A percentile compares a stretch with the other conserved stretches of the same genome.
phyloP scores from a whole-genome alignment of 2,329 filamentous ascomycete species.

The Ophiostoma angusticollis region DNA sequence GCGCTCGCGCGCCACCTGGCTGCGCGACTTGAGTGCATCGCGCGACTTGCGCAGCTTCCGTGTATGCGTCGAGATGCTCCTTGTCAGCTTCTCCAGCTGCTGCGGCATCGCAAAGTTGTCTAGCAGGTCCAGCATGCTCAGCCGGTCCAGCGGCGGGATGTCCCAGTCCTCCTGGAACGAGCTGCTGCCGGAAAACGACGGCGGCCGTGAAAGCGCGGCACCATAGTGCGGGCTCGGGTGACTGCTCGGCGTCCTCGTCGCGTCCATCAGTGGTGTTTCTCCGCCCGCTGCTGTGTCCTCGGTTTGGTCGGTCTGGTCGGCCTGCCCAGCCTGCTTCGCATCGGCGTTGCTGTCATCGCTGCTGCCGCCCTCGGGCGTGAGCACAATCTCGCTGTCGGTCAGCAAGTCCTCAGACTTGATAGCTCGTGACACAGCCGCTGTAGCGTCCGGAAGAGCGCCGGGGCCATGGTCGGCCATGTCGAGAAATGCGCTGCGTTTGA shows the following conservation, averaged over 20 bases:
- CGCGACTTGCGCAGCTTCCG: slow-evolving; percentile 74
- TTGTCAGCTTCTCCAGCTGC: slow-evolving; percentile 82
- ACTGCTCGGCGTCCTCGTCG: slow-evolving; percentile 20
- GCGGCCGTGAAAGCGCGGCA: slow-evolving; percentile 54
- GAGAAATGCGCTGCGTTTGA: slow-evolving; percentile 24
- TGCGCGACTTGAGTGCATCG: slow-evolving; percentile 63
- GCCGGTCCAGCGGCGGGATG: slow-evolving; percentile 75
- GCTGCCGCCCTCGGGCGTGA: slow-evolving; percentile 30
- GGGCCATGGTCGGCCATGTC: slow-evolving; percentile 31
- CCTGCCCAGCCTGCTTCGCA: too few species aligned
- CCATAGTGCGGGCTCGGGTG: slow-evolving; percentile 6
- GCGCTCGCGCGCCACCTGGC: slow-evolving; percentile 68
- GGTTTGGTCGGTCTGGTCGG: too few species aligned
- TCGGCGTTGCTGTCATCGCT: slow-evolving; percentile 1
- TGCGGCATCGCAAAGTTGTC: slow-evolving; percentile 88
- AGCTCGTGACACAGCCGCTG: not conserved
- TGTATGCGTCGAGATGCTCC: slow-evolving; percentile 66
- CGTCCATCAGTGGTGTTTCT: slow-evolving; percentile 40
- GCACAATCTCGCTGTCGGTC: slow-evolving; percentile 30
- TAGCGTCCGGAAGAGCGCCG: slow-evolving; percentile 1
- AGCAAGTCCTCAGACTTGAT: slow-evolving; percentile 25
- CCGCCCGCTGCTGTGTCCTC: slow-evolving; percentile 10
- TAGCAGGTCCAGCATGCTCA: slow-evolving; percentile 84
- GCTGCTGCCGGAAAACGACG: slow-evolving; percentile 72
- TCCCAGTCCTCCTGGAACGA: slow-evolving; percentile 87